These are phyloP conservation scores for Entomophthora muscae DNA, from an alignment of 371 early-diverging fungal genomes.

Conservation along the genomic window DNA sequence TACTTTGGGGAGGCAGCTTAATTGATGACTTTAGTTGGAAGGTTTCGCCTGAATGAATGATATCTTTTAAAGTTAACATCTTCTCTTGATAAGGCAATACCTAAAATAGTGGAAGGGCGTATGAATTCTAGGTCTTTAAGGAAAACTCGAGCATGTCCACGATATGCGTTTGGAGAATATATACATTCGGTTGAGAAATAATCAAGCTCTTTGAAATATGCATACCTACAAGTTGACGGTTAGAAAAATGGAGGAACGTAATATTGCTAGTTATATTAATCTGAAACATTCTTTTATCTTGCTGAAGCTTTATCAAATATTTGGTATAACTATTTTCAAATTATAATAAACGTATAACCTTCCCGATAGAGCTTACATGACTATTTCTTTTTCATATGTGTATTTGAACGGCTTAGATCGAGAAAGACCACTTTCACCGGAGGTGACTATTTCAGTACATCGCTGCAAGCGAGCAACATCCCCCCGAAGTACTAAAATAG, in stretches of 20 bases:
- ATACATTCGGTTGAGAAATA: constrained; percentile 99
- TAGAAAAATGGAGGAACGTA: constrained; percentile 2
- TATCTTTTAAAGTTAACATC: constrained; percentile 30
- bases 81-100: constrained; percentile 16
- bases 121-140: constrained; percentile 94
- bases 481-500: constrained; percentile 76
- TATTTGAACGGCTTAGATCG: constrained; percentile 98
- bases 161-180: constrained; percentile 97
- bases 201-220: constrained; percentile 95
- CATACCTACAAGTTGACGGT: constrained; percentile 34
- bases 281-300: no score
- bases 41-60: constrained; percentile 88
- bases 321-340: neutral
- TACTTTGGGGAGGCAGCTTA: constrained; percentile 38
- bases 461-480: constrained; percentile 87
- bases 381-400: constrained; percentile 99
- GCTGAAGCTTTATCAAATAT: no score
- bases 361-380: constrained; percentile 46
- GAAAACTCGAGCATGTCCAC: constrained; percentile 92
- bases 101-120: constrained; percentile 79
- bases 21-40: constrained; percentile 50
- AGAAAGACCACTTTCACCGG: constrained; percentile 46
- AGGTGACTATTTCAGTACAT: constrained; percentile 87
- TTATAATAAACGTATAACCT: neutral
- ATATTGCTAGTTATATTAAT: no score